phyloP scores from a whole-genome alignment of 1,139 yeast genomes.

The Sugiyamaella sp. region DNA sequence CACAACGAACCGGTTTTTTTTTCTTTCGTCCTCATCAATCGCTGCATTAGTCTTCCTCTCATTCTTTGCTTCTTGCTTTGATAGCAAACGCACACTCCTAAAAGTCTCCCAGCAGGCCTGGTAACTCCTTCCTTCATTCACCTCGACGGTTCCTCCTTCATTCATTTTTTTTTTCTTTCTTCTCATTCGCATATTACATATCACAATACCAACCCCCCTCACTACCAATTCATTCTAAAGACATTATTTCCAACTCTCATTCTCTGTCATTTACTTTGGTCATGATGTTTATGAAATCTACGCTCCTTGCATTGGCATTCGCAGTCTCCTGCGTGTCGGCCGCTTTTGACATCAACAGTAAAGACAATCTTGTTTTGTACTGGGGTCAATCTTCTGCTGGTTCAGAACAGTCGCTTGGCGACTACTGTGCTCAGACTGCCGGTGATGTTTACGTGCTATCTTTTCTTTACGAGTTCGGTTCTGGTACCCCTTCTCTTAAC shows the following conservation, averaged over 20 bases:
- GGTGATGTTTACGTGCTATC: slow-evolving; percentile 76
- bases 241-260: not conserved
- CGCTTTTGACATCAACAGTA: slow-evolving; percentile 24
- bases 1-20: not conserved
- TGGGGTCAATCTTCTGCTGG: slow-evolving; percentile 93
- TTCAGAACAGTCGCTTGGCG: slow-evolving; percentile 63
- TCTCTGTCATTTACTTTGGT: not conserved
- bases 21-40: not conserved
- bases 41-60: not conserved
- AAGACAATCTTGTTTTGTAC: slow-evolving; percentile 67
- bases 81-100: not conserved
- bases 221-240: too few species aligned
- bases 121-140: slow-evolving; percentile 7
- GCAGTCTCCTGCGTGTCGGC: slow-evolving; percentile 17
- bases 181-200: not conserved
- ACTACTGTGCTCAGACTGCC: slow-evolving; percentile 67
- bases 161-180: not conserved
- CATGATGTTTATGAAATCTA: slow-evolving; percentile 4
- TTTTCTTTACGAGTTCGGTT: slow-evolving; percentile 67
- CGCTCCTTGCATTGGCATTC: slow-evolving; percentile 10
- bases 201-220: not conserved
- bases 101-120: slow-evolving; percentile 12
- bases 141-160: not conserved
- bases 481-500: slow-evolving; percentile 52
- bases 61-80: not conserved